Evolutionary conservation across 73 alveolate genomes (phyloP).

Genomic region (Stentor roeselii): DNA sequence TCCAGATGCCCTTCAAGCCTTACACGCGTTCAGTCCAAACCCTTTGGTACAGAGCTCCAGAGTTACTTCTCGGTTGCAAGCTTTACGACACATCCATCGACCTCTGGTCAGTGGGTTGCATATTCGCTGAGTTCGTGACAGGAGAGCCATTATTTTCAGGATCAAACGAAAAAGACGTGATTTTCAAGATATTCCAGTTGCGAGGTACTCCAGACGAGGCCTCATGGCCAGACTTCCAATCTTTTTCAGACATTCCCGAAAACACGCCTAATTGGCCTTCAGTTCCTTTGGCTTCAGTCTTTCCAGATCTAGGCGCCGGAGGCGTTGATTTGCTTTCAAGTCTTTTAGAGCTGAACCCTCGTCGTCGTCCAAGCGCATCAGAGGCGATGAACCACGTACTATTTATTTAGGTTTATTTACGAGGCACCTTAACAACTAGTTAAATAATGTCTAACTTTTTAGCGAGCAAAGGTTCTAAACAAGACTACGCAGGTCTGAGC

Average conservation of each 20-base stretch:
- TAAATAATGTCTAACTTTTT: neutral
- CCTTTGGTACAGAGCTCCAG: conserved; percentile 96
- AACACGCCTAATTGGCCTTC: conserved; percentile 70
- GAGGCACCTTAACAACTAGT: neutral
- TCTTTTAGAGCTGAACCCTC: conserved; percentile 11
- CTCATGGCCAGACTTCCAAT: conserved; percentile 66
- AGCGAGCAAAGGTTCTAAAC: neutral
- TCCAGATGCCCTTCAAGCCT: conserved; percentile 64
- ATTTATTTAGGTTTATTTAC: neutral
- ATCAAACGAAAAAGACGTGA: conserved; percentile 80
- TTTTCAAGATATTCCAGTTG: conserved; percentile 73
- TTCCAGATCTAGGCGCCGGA: neutral
- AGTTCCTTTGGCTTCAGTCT: neutral
- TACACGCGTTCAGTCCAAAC: conserved; percentile 88
- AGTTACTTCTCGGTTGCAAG: conserved; percentile 79
- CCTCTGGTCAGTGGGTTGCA: conserved; percentile 95
- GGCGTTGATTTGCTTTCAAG: conserved; percentile 22
- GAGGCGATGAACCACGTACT: neutral
- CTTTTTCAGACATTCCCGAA: conserved; percentile 65
- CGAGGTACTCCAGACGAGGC: conserved; percentile 89
- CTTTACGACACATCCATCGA: conserved; percentile 83
- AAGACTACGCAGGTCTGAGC: conserved; percentile 82
- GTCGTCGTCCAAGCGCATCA: neutral
- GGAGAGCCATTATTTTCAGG: conserved; percentile 87
- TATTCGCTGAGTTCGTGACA: conserved; percentile 84